These are phyloP conservation scores for Mycena polygramma DNA, from an alignment of 768 basidiomycete species.

Conservation along the genomic window DNA sequence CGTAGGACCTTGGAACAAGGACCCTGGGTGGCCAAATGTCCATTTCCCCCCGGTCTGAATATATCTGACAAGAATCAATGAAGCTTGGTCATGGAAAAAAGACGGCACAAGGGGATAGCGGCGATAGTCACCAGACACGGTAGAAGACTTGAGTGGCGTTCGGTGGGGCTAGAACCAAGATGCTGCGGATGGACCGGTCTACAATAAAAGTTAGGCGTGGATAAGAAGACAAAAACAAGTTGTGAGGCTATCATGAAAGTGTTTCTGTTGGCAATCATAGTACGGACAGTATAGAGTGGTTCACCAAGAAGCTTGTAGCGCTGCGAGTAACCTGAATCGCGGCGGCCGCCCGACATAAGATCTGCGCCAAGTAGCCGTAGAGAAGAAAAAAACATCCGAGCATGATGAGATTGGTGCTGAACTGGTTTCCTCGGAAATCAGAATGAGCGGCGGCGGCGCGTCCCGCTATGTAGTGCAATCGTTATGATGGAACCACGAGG, in stretches of 20 bases:
- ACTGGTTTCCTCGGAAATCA: too few relatives aligned
- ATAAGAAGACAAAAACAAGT: not conserved
- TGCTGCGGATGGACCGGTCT: not conserved
- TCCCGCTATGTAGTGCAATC: too few relatives aligned
- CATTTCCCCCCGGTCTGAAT: not conserved
- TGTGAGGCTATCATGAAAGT: too few relatives aligned
- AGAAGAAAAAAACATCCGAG: not conserved
- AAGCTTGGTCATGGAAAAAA: not conserved
- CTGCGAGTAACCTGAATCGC: not conserved
- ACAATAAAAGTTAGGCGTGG: not conserved
- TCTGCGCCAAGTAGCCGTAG: not conserved
- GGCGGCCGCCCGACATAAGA: not conserved
- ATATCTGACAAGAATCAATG: not conserved
- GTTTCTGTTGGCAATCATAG: too few relatives aligned
- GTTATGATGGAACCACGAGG: too few relatives aligned
- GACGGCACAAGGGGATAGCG: not conserved
- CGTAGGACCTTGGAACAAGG: too few relatives aligned
- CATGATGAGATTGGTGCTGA: too few relatives aligned
- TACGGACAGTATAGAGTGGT: too few relatives aligned
- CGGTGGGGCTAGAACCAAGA: not conserved
- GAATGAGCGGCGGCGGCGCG: too few relatives aligned
- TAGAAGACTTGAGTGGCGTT: not conserved
- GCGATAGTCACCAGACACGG: conserved; percentile 1
- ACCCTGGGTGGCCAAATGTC: not conserved
- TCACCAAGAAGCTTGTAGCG: too few relatives aligned